A percentile compares a stretch with the other conserved stretches of the same genome.
These are phyloP conservation scores for Salix viminalis DNA, from an alignment of 345 rosid species.

Conservation along the genomic window DNA sequence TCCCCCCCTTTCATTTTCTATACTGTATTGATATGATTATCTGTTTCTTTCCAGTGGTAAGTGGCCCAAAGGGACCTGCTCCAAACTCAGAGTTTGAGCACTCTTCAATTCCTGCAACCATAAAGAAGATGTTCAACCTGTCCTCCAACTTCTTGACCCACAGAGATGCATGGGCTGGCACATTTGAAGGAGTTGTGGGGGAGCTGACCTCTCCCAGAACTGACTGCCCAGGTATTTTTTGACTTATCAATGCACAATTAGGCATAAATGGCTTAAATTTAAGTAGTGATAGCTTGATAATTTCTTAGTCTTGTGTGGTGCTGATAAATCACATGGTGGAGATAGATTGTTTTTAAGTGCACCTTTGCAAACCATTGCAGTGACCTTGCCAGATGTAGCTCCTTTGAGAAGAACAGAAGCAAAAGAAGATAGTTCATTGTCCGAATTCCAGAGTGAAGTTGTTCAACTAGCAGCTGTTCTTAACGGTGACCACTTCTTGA, in stretches of 20 bases:
- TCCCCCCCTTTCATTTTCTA: neutral
- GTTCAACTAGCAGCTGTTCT: constrained; percentile 96
- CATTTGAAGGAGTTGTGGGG: constrained; percentile 70
- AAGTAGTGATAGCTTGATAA: neutral
- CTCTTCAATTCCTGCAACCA: constrained; percentile 90
- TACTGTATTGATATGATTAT: neutral
- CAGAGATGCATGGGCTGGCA: constrained; percentile 98
- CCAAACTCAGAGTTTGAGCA: constrained; percentile 83
- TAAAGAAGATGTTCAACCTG: constrained; percentile 86
- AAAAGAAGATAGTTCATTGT: constrained; percentile 56
- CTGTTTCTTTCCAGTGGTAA: constrained; percentile 49
- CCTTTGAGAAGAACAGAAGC: constrained; percentile 70
- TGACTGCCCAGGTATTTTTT: constrained; percentile 68
- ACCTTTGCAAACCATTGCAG: constrained; percentile 29
- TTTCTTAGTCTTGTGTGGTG: neutral
- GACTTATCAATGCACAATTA: neutral
- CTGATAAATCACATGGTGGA: neutral
- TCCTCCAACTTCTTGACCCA: constrained; percentile 83
- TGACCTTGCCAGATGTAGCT: constrained; percentile 60
- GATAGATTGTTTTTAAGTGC: neutral
- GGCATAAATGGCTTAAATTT: neutral
- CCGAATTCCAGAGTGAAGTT: constrained; percentile 79
- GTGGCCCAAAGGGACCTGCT: constrained; percentile 62
- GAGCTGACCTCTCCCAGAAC: constrained; percentile 71
- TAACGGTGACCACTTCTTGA: constrained; percentile 79